phyloP scores from a whole-genome alignment of 192 early-diverging fungal genomes.

The Podochytrium sp. region DNA sequence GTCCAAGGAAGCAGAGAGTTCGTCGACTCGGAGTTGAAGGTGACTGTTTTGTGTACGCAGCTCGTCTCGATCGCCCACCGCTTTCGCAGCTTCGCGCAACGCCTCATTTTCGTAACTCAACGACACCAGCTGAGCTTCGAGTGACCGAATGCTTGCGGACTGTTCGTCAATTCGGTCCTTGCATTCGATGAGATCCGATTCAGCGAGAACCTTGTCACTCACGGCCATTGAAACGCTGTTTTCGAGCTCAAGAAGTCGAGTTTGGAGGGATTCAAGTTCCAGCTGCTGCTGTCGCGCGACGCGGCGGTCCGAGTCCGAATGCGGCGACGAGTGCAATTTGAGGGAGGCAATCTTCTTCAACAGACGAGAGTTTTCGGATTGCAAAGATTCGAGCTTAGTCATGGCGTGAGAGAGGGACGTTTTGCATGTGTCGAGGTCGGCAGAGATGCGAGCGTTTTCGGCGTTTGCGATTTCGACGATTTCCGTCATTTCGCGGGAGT shows the following conservation, averaged over 20 bases:
- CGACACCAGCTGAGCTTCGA: not conserved
- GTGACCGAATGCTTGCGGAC: too few relatives aligned
- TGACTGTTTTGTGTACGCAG: not conserved
- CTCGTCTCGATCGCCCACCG: not conserved
- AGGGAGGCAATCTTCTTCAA: not conserved
- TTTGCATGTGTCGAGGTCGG: not conserved
- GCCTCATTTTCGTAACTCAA: not conserved
- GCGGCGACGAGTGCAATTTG: not conserved
- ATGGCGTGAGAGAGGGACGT: not conserved
- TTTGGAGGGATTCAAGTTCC: not conserved
- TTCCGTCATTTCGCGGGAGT: slow-evolving; percentile 3
- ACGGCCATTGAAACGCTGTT: not conserved
- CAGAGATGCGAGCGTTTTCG: slow-evolving; percentile 5
- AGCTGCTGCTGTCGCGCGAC: not conserved
- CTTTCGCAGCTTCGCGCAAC: not conserved
- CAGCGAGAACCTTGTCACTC: not conserved
- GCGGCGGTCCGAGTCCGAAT: too few relatives aligned
- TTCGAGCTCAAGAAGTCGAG: not conserved
- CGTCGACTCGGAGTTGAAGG: not conserved
- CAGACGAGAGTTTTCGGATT: not conserved
- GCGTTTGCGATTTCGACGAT: slow-evolving; percentile 2
- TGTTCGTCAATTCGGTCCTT: too few relatives aligned
- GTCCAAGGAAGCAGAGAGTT: not conserved
- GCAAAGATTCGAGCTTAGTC: not conserved
- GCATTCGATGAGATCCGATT: not conserved